Percentiles rank a stretch among this genome's conserved stretches.
phyloP scores from a whole-genome alignment of 2,329 filamentous ascomycete genomes.

The Aureobasidium lini region DNA sequence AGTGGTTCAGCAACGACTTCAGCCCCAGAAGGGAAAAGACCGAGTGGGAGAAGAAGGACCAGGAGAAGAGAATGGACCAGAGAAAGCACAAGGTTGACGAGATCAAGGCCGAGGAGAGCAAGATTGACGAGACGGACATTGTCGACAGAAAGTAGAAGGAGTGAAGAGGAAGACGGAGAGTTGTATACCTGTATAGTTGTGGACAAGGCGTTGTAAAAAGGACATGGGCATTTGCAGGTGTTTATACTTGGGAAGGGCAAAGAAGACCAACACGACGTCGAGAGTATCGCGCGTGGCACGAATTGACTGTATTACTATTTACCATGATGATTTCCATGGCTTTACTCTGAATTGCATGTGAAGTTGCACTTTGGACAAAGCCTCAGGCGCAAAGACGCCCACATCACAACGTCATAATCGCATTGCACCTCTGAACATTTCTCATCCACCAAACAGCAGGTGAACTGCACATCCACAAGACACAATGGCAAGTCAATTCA shows the following conservation, averaged over 20 bases:
- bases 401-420: neutral
- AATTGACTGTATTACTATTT: conserved; percentile 7
- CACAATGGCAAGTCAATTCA: conserved; percentile 7
- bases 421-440: conserved; percentile 7
- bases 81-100: neutral
- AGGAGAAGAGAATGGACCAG: neutral
- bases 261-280: neutral
- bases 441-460: neutral
- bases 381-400: neutral
- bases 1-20: conserved; percentile 30
- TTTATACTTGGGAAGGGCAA: neutral
- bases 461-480: neutral
- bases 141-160: neutral
- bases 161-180: neutral
- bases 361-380: neutral
- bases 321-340: neutral
- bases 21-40: conserved; percentile 19
- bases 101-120: neutral
- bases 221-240: conserved; percentile 9
- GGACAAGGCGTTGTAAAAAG: conserved; percentile 10
- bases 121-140: neutral
- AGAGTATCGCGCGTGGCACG: neutral
- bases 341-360: neutral
- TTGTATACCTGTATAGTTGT: conserved; percentile 5
- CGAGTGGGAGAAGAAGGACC: conserved; percentile 4